Percentiles rank a stretch among this genome's conserved stretches.
Conservation (phyloP, 257 asterid species). For the Pogostemon cablin region DNA sequence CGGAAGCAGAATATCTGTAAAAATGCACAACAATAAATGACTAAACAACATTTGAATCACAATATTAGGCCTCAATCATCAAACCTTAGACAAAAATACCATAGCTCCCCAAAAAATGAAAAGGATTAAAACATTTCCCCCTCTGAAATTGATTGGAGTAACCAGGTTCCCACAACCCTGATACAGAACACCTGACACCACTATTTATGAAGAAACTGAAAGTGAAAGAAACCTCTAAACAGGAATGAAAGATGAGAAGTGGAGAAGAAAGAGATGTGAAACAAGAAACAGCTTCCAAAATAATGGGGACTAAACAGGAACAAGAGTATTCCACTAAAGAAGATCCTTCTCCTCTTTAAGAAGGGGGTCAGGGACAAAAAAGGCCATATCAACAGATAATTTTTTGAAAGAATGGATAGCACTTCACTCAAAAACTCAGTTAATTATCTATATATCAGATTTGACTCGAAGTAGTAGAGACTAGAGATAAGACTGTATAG, state of each 20-base stretch:
- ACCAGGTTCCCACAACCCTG: neutral
- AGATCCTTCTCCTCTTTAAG: neutral
- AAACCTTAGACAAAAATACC: constrained; percentile 1
- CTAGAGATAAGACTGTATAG: neutral
- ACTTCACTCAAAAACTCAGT: constrained; percentile 14
- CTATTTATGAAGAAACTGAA: neutral
- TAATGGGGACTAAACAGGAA: neutral
- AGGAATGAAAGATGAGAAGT: neutral
- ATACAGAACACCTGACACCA: neutral
- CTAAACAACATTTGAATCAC: neutral
- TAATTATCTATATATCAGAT: neutral
- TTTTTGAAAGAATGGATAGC: neutral
- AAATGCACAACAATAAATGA: constrained; percentile 1
- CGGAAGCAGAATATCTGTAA: neutral
- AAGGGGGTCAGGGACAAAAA: neutral
- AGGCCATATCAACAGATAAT: neutral
- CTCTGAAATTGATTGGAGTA: constrained; percentile 3
- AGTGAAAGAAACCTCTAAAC: neutral
- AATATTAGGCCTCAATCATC: neutral
- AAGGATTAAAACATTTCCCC: neutral
- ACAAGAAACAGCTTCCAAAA: neutral
- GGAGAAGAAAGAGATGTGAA: neutral
- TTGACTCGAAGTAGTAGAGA: neutral
- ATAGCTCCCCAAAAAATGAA: neutral
- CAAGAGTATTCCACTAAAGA: neutral